Evolutionary conservation across 352 stramenopile genomes (phyloP).

Genomic region (Globisporangium polare): DNA sequence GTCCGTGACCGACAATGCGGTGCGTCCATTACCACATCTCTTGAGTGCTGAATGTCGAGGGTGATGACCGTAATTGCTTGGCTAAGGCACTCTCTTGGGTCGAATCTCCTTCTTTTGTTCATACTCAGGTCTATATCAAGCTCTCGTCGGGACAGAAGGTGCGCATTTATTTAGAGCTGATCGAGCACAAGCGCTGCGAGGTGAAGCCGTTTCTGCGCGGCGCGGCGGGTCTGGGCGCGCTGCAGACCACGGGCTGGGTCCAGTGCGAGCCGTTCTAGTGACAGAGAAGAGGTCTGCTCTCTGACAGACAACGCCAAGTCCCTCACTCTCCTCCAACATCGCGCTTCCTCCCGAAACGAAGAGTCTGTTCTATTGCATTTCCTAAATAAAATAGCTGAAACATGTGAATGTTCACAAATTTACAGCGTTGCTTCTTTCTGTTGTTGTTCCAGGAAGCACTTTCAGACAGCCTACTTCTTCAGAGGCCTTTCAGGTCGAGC

Average conservation of each 20-base stretch:
- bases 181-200: conserved; percentile 57
- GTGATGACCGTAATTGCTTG: no score
- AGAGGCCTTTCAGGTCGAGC: not conserved
- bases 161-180: conserved; percentile 50
- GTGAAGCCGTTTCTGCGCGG: conserved; percentile 62
- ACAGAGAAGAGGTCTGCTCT: not conserved
- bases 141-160: conserved; percentile 59
- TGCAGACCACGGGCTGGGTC: conserved; percentile 55
- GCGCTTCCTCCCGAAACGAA: not conserved
- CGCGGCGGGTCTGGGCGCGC: conserved; percentile 33
- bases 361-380: not conserved
- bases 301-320: no score
- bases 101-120: not conserved
- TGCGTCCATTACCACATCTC: conserved; percentile 13
- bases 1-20: conserved; percentile 67
- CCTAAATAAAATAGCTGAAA: not conserved
- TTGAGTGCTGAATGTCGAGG: not conserved
- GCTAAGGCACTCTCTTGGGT: no score
- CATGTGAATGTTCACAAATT: not conserved
- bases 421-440: not conserved
- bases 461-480: not conserved
- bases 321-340: not conserved
- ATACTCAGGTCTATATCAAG: conserved; percentile 52
- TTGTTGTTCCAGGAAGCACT: not conserved
- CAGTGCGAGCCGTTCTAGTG: conserved; percentile 59